Percentiles rank a stretch among this genome's conserved stretches.
phyloP scores from a whole-genome alignment of 371 early-diverging fungal genomes.

The Batkoa obscura region DNA sequence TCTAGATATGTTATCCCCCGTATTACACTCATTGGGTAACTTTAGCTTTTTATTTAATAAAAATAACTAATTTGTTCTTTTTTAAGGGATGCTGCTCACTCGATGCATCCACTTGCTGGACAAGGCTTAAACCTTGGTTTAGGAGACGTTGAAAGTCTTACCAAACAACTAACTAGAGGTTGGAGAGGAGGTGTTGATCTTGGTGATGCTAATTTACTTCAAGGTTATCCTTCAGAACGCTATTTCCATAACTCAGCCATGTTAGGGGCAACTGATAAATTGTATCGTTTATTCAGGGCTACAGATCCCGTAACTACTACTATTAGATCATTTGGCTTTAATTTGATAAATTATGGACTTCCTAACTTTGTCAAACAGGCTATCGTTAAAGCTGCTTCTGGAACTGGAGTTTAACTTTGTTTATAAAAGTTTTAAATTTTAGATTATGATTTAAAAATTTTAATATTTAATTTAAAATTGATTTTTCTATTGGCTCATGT shows the following conservation, averaged over 20 bases:
- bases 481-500: no score
- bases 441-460: no score
- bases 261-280: conserved; percentile 63
- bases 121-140: conserved; percentile 91
- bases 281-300: conserved; percentile 53
- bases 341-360: neutral
- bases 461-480: no score
- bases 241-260: conserved; percentile 66
- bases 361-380: neutral
- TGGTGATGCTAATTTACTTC: conserved; percentile 36
- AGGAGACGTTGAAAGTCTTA: conserved; percentile 57
- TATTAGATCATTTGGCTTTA: neutral
- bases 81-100: conserved; percentile 85
- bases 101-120: conserved; percentile 89
- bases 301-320: conserved; percentile 6
- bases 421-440: no score
- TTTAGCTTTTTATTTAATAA: neutral
- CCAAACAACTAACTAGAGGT: conserved; percentile 35
- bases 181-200: conserved; percentile 58
- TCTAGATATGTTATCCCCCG: conserved; percentile 51
- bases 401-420: no score
- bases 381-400: no score
- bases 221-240: conserved; percentile 54
- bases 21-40: conserved; percentile 72
- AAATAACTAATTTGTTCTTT: no score